These are phyloP conservation scores for Aspergillus carlsbadensis DNA, from an alignment of 495 filamentous ascomycete species.

Conservation along the genomic window DNA sequence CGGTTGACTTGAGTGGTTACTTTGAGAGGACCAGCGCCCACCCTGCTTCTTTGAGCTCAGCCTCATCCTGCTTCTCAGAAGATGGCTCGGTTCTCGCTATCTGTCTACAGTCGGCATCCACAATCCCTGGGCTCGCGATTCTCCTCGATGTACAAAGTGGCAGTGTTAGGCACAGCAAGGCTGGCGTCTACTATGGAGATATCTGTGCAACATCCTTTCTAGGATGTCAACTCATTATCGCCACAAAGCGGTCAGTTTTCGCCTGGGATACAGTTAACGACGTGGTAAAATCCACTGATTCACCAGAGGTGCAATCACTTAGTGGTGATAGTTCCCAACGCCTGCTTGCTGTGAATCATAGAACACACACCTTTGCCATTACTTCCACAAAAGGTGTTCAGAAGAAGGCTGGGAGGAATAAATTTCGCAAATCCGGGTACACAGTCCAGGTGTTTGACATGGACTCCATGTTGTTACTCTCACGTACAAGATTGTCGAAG, in stretches of 20 bases:
- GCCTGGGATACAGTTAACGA: conserved; percentile 48
- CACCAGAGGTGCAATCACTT: conserved; percentile 10
- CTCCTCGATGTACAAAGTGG: conserved; percentile 38
- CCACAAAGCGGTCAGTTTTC: conserved; percentile 34
- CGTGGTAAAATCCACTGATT: conserved; percentile 29
- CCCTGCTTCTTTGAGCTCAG: conserved; percentile 28
- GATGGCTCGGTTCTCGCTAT: conserved; percentile 85
- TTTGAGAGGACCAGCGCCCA: conserved; percentile 30
- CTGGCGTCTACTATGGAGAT: conserved; percentile 30
- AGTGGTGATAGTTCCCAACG: conserved; percentile 6
- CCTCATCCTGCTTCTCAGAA: conserved; percentile 67
- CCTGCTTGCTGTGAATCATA: conserved; percentile 37
- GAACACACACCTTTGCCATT: conserved; percentile 38
- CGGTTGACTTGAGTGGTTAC: conserved; percentile 50
- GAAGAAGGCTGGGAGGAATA: conserved; percentile 19
- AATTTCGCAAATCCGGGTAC: conserved; percentile 23
- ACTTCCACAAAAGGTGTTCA: conserved; percentile 11
- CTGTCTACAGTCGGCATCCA: conserved; percentile 33
- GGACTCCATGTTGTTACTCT: conserved; percentile 27
- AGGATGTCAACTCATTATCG: conserved; percentile 35
- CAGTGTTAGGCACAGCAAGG: conserved; percentile 33
- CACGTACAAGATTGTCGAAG: conserved; percentile 26
- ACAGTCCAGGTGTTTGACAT: conserved; percentile 40
- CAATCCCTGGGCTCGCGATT: conserved; percentile 28
- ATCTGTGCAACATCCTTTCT: conserved; percentile 35